Evolutionary conservation across 1,284 basidiomycete species (phyloP), one percentile per base, ranked within the genome.

Genomic region (Ceratobasidium sp.): DNA sequence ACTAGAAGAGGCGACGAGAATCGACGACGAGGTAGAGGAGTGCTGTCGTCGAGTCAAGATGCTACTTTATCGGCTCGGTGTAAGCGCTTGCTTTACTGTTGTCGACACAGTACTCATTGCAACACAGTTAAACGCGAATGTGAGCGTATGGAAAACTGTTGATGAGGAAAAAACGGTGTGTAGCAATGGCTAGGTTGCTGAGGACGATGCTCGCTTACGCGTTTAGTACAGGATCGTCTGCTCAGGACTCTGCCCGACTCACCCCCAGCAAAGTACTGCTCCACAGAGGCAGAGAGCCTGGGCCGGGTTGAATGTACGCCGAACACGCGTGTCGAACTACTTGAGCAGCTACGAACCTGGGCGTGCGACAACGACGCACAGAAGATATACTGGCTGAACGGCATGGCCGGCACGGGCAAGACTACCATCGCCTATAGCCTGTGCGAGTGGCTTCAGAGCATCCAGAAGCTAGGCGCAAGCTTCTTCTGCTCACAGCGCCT

Each of bases 321-420:
- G 10, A 52, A 73, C 42, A 73, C 70, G 4, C 57, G 70, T 10
- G 44, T 46, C 2, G n/a, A 73, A 7, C 57, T 73, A 6, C 13
- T 73, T 0, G 12, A 42, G 33, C 26, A 48, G 23, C 70, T 73
- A 17, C 42, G 17, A 13, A 10, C 12, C 2, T 66, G 64, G 64
- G 40, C 64, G 15, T 26, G 20, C 44, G 23, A 48, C 15, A 10
- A 15, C 17, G n/a, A 12, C 2, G 10, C 6, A n/a, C n/a, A 46
- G 23, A 66, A 28, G 13, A 48, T 66, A 6, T 66, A 48, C 44
- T 66, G 64, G 64, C 64, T 66, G 7, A 66, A 66, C n/a, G 64
- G 64, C 44, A 26, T 61, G 57, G 57, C 57, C 15, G 40, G 61
- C 46, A 48, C 46, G 1, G 46, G 59, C 59, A 61, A 61, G 42